These are phyloP conservation scores for Austroboletus rostrupii DNA, from an alignment of 1,284 basidiomycete genomes.

Conservation along the genomic window DNA sequence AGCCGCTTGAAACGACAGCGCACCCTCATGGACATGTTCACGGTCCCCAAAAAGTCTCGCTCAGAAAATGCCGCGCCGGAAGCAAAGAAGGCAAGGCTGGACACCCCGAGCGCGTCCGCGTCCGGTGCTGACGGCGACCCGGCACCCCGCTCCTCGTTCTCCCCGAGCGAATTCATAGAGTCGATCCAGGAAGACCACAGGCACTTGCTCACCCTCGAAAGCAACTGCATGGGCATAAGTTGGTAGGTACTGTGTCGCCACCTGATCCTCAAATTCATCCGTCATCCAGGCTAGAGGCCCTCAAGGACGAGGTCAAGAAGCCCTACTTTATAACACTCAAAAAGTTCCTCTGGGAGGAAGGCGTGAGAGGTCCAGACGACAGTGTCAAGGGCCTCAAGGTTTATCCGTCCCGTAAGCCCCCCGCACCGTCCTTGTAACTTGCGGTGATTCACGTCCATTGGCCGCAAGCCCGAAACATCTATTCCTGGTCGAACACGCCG, in stretches of 20 bases:
- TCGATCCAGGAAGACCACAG: conserved; percentile 57
- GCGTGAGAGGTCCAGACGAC: conserved; percentile 54
- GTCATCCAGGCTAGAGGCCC: conserved; percentile 58
- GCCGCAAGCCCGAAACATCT: conserved; percentile 62
- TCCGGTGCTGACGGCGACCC: conserved; percentile 19
- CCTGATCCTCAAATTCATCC: neutral
- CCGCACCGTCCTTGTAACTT: neutral
- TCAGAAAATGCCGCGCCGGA: conserved; percentile 29
- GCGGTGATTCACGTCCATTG: conserved; percentile 5
- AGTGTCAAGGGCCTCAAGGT: conserved; percentile 43
- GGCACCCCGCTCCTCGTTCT: conserved; percentile 42
- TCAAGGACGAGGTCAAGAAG: conserved; percentile 70
- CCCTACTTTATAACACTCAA: conserved; percentile 74
- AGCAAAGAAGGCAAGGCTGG: conserved; percentile 42
- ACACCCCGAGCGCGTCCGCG: conserved; percentile 9
- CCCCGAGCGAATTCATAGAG: conserved; percentile 49
- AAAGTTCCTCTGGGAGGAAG: conserved; percentile 64
- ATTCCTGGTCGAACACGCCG: conserved; percentile 79
- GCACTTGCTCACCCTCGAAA: conserved; percentile 60
- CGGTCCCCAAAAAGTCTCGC: conserved; percentile 35
- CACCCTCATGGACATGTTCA: conserved; percentile 63
- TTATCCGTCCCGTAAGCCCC: conserved; percentile 59
- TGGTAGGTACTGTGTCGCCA: conserved; percentile 47
- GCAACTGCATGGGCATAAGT: conserved; percentile 66
- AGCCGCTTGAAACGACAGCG: conserved; percentile 55